Evolutionary conservation across 495 filamentous ascomycete species (phyloP), one percentile per base, ranked within the genome.

Genomic region (Cercophora scortea): DNA sequence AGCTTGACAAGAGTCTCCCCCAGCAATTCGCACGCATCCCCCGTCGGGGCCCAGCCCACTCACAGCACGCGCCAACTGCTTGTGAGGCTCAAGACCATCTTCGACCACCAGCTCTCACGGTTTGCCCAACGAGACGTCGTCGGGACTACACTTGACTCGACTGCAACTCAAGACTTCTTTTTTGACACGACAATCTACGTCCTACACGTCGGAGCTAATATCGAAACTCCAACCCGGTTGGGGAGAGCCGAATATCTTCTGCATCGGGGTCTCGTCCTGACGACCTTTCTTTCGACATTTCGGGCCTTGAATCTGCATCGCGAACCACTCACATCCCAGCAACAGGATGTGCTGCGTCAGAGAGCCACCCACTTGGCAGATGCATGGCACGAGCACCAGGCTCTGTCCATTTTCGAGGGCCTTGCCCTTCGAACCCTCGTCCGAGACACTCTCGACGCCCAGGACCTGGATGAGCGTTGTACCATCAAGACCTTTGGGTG

Each of bases 31-130:
- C 12, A 39, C 11, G 12, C 40, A n/a, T 32, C 51, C 11, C 41
- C 39, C 4, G 35, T 4, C 35, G 13, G 10, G 19, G 36, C 11
- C 42, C 33, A 13, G n/a, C 13, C 6, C 39, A 19, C n/a, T 10
- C 15, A 47, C 33, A 11, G 25, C 18, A 47, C 42, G 9, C 51
- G 51, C n/a, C 42, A 46, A 16, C 38, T 53, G 44, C 32, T 53
- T 2, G 43, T 53, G n/a, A 36, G 44, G 43, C 51, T 53, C 35
- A 53, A 46, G 35, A 42, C 47, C 35, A 41, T 53, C 42, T 25
- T 53, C 18, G 51, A 53, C 44, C 43, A 53, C 51, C 43, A 46
- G 17, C 38, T 53, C 9, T 46, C 40, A 7, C 41, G 11, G 4
- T 40, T 42, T 16, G 42, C 34, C 15, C 49, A 13, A 9, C 40